These are phyloP conservation scores for Paramecium sexaurelia DNA, from an alignment of 73 alveolate genomes.

Conservation along the genomic window DNA sequence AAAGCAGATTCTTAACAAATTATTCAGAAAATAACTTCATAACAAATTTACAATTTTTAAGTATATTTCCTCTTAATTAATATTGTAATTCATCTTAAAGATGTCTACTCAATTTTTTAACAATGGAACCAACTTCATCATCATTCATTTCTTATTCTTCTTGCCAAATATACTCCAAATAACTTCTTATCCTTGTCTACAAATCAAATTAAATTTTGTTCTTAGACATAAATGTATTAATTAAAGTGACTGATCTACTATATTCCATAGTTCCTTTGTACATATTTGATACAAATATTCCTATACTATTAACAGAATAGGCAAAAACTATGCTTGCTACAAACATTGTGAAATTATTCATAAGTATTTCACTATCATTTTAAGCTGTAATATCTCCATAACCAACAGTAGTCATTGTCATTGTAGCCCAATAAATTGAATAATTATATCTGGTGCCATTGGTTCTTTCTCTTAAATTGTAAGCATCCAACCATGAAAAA, in stretches of 20 bases:
- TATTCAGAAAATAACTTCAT: constrained; percentile 70
- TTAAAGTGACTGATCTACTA: constrained; percentile 79
- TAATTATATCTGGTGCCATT: constrained; percentile 66
- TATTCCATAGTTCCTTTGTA: constrained; percentile 74
- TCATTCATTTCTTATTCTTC: constrained; percentile 76
- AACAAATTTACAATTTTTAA: constrained; percentile 73
- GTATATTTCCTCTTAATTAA: constrained; percentile 75
- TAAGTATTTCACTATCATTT: constrained; percentile 75
- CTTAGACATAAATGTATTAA: constrained; percentile 77
- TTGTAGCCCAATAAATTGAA: constrained; percentile 89
- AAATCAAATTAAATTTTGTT: constrained; percentile 79
- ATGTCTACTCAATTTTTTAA: constrained; percentile 76
- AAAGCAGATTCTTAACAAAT: constrained; percentile 70
- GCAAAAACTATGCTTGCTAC: constrained; percentile 88
- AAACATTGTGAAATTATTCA: constrained; percentile 76
- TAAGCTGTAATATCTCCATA: constrained; percentile 89
- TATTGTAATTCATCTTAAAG: constrained; percentile 73
- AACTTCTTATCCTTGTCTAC: constrained; percentile 77
- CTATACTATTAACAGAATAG: constrained; percentile 86
- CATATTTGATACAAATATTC: constrained; percentile 77
- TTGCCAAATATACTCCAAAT: constrained; percentile 82
- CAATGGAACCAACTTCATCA: constrained; percentile 80
- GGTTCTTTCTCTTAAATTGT: background rate
- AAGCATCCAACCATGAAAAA: constrained; percentile 4
- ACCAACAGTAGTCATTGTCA: constrained; percentile 95